Conservation (phyloP, 305 asterid species). For the Euphrasia arctica region DNA sequence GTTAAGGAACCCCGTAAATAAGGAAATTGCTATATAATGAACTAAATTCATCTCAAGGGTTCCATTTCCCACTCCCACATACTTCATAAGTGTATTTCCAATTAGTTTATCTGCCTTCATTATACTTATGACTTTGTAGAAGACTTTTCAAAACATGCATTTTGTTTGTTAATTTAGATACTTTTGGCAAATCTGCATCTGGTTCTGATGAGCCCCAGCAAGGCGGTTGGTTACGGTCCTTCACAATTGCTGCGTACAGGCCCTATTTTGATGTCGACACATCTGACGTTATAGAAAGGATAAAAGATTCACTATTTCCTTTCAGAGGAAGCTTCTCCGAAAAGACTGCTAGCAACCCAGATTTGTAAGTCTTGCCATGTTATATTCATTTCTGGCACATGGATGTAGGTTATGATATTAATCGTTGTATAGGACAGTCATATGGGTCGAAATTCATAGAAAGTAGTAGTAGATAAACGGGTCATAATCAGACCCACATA, state of each 20-base stretch:
- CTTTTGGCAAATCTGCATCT: constrained; percentile 72
- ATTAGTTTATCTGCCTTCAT: no score
- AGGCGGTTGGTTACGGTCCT: constrained; percentile 81
- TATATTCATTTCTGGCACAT: constrained; percentile 5
- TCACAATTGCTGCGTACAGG: constrained; percentile 85
- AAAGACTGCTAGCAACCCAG: constrained; percentile 84
- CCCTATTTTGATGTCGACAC: constrained; percentile 99
- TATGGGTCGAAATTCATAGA: no score
- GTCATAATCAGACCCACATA: no score
- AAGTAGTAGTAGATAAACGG: no score
- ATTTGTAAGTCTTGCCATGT: constrained; percentile 57
- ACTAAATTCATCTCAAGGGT: no score
- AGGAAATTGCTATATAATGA: no score
- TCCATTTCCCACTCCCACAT: no score
- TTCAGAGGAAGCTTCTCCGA: constrained; percentile 84
- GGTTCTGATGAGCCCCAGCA: constrained; percentile 78
- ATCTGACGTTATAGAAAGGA: constrained; percentile 88
- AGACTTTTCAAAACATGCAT: background rate
- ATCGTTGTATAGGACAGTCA: no score
- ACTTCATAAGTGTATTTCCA: no score
- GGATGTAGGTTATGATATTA: background rate
- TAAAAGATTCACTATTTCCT: constrained; percentile 86
- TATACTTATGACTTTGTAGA: background rate
- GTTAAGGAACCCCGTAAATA: background rate
- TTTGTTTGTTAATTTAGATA: constrained; percentile 49